Evolutionary conservation across 2,329 filamentous ascomycete genomes (phyloP).

Genomic region (Ophiobolus disseminans): DNA sequence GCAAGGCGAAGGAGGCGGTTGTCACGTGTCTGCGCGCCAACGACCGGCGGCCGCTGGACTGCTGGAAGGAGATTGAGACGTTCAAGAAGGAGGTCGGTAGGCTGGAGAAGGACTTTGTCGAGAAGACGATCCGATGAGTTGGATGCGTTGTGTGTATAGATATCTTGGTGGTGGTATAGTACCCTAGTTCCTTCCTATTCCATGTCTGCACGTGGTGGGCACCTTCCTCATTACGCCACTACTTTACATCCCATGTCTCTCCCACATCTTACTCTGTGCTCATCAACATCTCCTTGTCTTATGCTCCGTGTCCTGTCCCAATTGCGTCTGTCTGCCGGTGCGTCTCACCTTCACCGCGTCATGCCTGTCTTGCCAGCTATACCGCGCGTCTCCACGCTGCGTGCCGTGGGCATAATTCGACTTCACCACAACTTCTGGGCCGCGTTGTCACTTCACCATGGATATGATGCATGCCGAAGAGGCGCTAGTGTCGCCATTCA

Average conservation of each 20-base stretch:
- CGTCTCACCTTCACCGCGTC: no score
- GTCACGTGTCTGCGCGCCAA: slow-evolving; percentile 82
- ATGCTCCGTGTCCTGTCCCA: no score
- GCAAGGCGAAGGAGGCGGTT: slow-evolving; percentile 76
- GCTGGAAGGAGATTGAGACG: slow-evolving; percentile 88
- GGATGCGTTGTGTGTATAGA: slow-evolving; percentile 30
- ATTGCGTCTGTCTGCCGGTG: no score
- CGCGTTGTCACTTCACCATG: neutral
- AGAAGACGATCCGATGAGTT: slow-evolving; percentile 70
- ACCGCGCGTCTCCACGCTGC: neutral
- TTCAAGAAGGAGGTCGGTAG: slow-evolving; percentile 90
- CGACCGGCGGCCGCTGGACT: slow-evolving; percentile 88
- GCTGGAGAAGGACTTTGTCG: slow-evolving; percentile 86
- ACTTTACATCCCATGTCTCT: neutral
- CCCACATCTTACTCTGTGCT: no score
- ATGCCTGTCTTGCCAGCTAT: neutral
- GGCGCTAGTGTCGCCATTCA: no score
- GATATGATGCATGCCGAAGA: no score
- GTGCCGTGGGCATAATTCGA: neutral
- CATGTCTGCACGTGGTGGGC: neutral
- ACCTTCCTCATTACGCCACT: neutral
- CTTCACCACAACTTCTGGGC: neutral
- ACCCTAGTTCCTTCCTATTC: neutral
- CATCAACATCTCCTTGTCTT: no score
- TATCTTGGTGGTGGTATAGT: slow-evolving; percentile 21